Percentiles rank a stretch among this genome's conserved stretches.
Evolutionary conservation across 306 rosid species (phyloP).

Genomic region (Trifolium dubium): DNA sequence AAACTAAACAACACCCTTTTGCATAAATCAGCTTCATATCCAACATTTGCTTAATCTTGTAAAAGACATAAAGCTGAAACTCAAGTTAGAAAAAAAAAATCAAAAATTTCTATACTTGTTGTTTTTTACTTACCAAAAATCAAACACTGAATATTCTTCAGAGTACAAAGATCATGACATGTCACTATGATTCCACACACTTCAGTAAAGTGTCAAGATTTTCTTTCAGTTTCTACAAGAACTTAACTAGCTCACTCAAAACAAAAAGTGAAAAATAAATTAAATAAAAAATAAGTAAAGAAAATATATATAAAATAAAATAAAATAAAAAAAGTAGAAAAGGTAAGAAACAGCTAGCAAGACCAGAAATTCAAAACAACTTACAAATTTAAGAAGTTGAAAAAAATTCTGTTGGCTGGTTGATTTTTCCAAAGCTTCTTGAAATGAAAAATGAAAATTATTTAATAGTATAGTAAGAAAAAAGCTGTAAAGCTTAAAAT

Average conservation of each 20-base stretch:
- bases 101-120: neutral
- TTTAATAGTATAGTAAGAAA: conserved; percentile 21
- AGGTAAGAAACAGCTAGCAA: conserved; percentile 47
- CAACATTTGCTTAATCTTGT: conserved; percentile 37
- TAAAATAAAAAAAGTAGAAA: conserved; percentile 4
- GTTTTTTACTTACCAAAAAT: conserved; percentile 34
- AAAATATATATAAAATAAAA: neutral
- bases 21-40: conserved; percentile 41
- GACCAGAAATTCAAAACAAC: conserved; percentile 57
- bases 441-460: conserved; percentile 53
- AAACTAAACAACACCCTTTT: conserved; percentile 34
- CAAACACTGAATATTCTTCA: conserved; percentile 43
- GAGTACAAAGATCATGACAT: conserved; percentile 54
- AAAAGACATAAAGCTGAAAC: conserved; percentile 45
- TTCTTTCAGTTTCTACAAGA: conserved; percentile 44
- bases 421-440: conserved; percentile 58
- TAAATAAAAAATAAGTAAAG: neutral
- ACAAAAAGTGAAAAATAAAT: conserved; percentile 37
- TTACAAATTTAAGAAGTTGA: conserved; percentile 43
- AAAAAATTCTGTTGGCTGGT: conserved; percentile 55
- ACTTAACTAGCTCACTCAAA: conserved; percentile 42
- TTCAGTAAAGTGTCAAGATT: conserved; percentile 46
- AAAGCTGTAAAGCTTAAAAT: conserved; percentile 43
- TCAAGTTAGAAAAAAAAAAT: neutral
- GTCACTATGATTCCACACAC: conserved; percentile 52